A percentile compares a stretch with the other conserved stretches of the same genome.
Evolutionary conservation across 768 basidiomycete genomes (phyloP).

Genomic region (Pisolithus marmoratus): DNA sequence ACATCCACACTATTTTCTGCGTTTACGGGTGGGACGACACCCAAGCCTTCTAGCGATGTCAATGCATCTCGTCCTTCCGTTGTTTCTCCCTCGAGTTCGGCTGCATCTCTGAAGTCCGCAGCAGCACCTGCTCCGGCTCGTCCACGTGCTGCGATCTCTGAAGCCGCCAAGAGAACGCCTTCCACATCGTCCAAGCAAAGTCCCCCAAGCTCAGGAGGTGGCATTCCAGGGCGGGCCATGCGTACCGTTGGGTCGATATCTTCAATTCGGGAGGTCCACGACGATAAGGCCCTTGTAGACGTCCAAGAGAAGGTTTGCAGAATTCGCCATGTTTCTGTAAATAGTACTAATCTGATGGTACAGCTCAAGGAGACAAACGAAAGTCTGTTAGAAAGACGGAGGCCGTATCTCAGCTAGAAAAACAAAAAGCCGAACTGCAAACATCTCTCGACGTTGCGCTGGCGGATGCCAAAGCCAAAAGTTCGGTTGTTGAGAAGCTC

Average conservation of each 20-base stretch:
- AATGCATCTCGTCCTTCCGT: conserved; percentile 41
- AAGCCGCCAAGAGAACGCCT: conserved; percentile 50
- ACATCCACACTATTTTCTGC: conserved; percentile 24
- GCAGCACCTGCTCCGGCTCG: conserved; percentile 34
- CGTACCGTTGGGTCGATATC: conserved; percentile 57
- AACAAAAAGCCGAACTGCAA: conserved; percentile 44
- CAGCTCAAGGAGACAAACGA: conserved; percentile 59
- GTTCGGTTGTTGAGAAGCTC: conserved; percentile 37
- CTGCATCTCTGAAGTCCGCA: conserved; percentile 41
- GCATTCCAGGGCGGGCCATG: conserved; percentile 36
- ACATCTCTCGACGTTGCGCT: conserved; percentile 41
- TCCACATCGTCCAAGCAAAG: conserved; percentile 39
- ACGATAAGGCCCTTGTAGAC: conserved; percentile 50
- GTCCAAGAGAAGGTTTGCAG: conserved; percentile 52
- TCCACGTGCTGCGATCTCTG: conserved; percentile 65
- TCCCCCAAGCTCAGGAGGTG: conserved; percentile 16
- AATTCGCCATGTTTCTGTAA: background rate
- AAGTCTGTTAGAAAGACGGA: conserved; percentile 50
- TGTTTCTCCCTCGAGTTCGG: conserved; percentile 51
- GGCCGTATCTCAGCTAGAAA: conserved; percentile 47
- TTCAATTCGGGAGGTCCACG: conserved; percentile 68
- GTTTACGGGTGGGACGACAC: conserved; percentile 17
- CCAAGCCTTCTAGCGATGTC: conserved; percentile 14
- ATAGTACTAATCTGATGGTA: background rate
- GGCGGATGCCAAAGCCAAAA: conserved; percentile 46